Evolutionary conservation across 495 filamentous ascomycete genomes (phyloP), one percentile per base, ranked within the genome.

Genomic region (Darksidea phi): DNA sequence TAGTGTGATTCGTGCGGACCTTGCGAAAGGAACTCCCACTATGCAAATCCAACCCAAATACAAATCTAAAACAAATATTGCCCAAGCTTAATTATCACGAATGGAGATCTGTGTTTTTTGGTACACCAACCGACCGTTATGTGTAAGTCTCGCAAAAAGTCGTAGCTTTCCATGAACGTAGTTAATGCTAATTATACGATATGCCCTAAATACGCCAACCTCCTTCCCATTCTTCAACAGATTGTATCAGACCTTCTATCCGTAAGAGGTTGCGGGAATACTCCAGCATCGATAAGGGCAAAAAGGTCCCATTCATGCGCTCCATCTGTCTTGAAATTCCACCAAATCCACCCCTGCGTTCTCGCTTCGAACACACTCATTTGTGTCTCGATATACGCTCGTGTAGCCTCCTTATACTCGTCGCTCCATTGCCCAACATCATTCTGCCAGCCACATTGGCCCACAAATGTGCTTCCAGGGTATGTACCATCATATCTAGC

Each of bases 401-500:
- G 49, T 11, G 70, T 73, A 34, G 76, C 73, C 32, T 75, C 73
- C 63, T 67, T 71, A 51, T 72, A 66, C 23, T 15, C n/a, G 63
- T 71, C 64, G 13, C 45, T 58, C 75, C 75, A 76, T 11, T 67
- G 66, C 21, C 59, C 46, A 15, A 77, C 65, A 49, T 66, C 73
- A 57, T 75, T 79, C 52, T 73, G 71, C 43, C 60, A 69, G 20
- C 61, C 70, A 62, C 78, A 80, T 34, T 57, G 63, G 2, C 78
- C 76, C 6, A 74, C 63, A 26, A 67, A 61, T n/a, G 66, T 48
- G 49, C 64, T 62, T 20, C 72, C 71, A 8, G 71, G 73, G 59
- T 72, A 77, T 5, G 69, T 75, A 10, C 79, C 79, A 42, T 81
- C 79, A 70, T 87, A 92, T 34, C 88, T 82, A 23, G 86, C 79